Percentiles rank a stretch among this genome's conserved stretches.
Conservation (phyloP, 2,329 filamentous ascomycete species). For the Cordyceps cateniannulata region DNA sequence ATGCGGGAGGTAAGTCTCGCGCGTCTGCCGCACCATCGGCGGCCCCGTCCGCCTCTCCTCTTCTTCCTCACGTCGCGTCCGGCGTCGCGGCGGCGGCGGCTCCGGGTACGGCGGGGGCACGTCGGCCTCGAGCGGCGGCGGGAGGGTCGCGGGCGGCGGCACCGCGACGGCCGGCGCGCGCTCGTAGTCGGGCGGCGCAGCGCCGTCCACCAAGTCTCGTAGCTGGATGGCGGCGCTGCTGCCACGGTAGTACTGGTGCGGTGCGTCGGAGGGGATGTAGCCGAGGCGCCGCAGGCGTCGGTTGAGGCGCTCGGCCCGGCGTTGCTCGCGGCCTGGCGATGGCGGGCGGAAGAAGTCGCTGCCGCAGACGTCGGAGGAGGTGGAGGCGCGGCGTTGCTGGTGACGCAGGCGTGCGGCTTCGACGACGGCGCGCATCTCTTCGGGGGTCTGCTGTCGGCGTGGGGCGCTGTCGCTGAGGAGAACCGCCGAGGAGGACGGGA, state of each 20-base stretch:
- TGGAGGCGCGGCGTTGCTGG: background rate
- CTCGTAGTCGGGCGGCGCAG: constrained; percentile 1
- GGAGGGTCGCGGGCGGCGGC: constrained; percentile 1
- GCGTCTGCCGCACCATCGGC: background rate
- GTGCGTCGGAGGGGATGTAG: background rate
- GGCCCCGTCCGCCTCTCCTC: background rate
- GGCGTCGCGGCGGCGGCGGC: background rate
- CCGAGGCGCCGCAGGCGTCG: constrained; percentile 3
- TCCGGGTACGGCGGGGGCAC: constrained; percentile 2
- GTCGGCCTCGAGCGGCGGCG: background rate
- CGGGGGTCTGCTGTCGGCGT: background rate
- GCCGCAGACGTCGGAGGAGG: background rate
- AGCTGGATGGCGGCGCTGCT: constrained; percentile 3
- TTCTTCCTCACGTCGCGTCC: background rate
- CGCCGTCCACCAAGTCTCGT: background rate
- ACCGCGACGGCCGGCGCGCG: background rate
- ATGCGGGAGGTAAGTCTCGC: background rate
- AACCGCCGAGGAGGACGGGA: background rate
- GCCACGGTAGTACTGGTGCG: too few relatives aligned
- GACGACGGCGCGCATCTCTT: background rate
- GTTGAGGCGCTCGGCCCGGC: constrained; percentile 1
- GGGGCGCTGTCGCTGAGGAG: background rate
- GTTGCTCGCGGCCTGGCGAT: background rate
- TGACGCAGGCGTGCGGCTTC: background rate
- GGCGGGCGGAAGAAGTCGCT: background rate